A percentile compares a stretch with the other conserved stretches of the same genome.
These are phyloP conservation scores for Plasmopara viticola DNA, from an alignment of 352 stramenopile species.

Conservation along the genomic window DNA sequence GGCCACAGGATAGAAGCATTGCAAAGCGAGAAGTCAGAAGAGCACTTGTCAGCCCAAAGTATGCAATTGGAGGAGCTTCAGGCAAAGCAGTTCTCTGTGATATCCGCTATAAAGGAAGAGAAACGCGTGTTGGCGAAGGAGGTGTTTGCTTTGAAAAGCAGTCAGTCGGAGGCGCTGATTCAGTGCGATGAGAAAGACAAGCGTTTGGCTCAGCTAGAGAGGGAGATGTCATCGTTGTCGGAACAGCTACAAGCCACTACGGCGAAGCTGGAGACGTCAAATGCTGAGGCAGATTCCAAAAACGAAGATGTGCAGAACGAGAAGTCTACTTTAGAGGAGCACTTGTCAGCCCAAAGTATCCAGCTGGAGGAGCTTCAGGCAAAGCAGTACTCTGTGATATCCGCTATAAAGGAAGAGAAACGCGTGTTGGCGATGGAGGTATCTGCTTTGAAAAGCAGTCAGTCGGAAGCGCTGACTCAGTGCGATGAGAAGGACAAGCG, in stretches of 20 bases:
- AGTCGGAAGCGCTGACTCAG: too few species aligned
- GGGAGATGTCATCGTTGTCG: background rate
- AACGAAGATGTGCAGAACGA: slow-evolving; percentile 14
- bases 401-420: slow-evolving; percentile 10
- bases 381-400: slow-evolving; percentile 12
- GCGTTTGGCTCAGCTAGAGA: slow-evolving; percentile 3
- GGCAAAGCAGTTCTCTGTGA: slow-evolving; percentile 10
- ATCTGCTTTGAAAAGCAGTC: slow-evolving; percentile 12
- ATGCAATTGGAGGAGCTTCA: slow-evolving; percentile 12
- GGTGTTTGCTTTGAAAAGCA: slow-evolving; percentile 4
- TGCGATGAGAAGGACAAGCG: slow-evolving; percentile 9
- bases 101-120: slow-evolving; percentile 17
- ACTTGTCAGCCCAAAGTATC: slow-evolving; percentile 5
- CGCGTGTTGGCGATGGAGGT: slow-evolving; percentile 20
- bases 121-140: slow-evolving; percentile 18
- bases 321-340: background rate
- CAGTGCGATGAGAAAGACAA: slow-evolving; percentile 12
- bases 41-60: slow-evolving; percentile 4
- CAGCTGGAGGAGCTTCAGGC: slow-evolving; percentile 11
- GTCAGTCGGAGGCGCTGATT: slow-evolving; percentile 6
- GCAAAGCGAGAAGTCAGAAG: slow-evolving; percentile 4
- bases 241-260: background rate
- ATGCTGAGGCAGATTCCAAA: background rate
- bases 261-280: background rate
- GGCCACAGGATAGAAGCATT: slow-evolving; percentile 20